These are phyloP conservation scores for Leccinellum albellum DNA, from an alignment of 768 basidiomycete genomes.

Conservation along the genomic window DNA sequence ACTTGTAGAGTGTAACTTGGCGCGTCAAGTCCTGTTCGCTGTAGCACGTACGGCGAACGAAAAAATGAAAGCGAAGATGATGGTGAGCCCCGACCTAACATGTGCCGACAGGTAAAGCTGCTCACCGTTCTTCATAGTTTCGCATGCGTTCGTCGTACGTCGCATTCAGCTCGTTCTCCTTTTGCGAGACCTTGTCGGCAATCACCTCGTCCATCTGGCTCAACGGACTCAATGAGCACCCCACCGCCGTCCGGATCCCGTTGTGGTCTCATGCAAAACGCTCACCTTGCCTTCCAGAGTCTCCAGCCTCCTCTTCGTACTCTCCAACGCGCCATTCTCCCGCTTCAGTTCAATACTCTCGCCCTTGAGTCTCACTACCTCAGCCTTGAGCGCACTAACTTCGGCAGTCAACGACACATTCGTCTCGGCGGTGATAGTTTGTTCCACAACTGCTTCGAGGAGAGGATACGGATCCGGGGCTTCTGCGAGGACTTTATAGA, in stretches of 20 bases:
- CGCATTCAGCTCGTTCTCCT: conserved; percentile 95
- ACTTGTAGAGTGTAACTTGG: conserved; percentile 85
- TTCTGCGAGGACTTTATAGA: conserved; percentile 95
- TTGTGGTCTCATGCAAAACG: neutral
- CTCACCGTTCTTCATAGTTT: conserved; percentile 93
- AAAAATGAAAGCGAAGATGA: neutral
- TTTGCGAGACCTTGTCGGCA: conserved; percentile 81
- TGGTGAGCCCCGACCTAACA: neutral
- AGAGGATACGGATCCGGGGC: conserved; percentile 97
- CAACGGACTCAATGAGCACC: neutral
- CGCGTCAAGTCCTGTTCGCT: conserved; percentile 92
- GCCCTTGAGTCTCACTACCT: conserved; percentile 66
- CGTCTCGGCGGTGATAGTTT: conserved; percentile 71
- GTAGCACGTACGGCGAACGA: neutral
- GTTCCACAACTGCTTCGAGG: conserved; percentile 93
- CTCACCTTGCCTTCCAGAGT: conserved; percentile 79
- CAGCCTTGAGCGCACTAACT: conserved; percentile 68
- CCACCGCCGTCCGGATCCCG: neutral
- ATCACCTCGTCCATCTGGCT: conserved; percentile 93
- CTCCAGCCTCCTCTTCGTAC: conserved; percentile 72
- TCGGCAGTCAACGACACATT: conserved; percentile 47
- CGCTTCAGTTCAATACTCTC: conserved; percentile 82
- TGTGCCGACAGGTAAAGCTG: neutral
- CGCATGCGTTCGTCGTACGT: conserved; percentile 94
- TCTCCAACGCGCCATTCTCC: conserved; percentile 63